Conservation (phyloP, 2,329 filamentous ascomycete genomes). For the Seiridium unicorne region DNA sequence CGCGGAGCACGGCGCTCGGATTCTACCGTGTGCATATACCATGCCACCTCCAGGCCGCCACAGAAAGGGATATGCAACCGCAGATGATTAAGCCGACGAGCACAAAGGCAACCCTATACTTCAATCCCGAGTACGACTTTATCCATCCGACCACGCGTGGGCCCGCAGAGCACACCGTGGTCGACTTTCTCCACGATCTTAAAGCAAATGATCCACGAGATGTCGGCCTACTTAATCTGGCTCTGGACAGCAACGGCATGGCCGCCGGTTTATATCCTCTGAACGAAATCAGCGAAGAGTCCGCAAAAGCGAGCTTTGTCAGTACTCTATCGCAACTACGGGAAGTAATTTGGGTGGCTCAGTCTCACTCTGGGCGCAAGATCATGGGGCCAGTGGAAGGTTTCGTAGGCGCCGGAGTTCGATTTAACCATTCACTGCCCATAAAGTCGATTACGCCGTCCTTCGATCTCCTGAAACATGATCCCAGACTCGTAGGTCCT, state of each 20-base stretch:
- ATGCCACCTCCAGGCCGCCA: constrained; percentile 1
- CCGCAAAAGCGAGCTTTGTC: constrained; percentile 1
- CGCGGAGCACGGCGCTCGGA: constrained; percentile 2
- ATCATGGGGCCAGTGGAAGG: not conserved
- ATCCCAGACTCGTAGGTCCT: constrained; percentile 6
- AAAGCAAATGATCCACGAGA: constrained; percentile 13
- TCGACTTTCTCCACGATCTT: constrained; percentile 12
- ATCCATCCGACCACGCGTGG: not conserved
- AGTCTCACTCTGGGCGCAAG: not conserved
- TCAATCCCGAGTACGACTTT: constrained; percentile 15
- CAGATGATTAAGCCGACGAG: not conserved
- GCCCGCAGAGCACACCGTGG: not conserved
- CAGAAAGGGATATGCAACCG: not conserved
- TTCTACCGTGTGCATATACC: constrained; percentile 14
- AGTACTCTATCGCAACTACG: constrained; percentile 10
- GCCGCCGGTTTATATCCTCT: not conserved
- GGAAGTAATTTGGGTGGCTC: constrained; percentile 11
- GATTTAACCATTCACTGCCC: constrained; percentile 9
- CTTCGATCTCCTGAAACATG: constrained; percentile 11
- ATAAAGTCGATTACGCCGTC: not conserved
- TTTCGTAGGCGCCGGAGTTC: not conserved
- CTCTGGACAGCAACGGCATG: not conserved
- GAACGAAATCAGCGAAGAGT: not conserved
- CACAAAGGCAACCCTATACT: constrained; percentile 4
- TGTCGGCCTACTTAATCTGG: constrained; percentile 12